phyloP scores from a whole-genome alignment of 352 stramenopile genomes.

The Aphanomyces invadans region DNA sequence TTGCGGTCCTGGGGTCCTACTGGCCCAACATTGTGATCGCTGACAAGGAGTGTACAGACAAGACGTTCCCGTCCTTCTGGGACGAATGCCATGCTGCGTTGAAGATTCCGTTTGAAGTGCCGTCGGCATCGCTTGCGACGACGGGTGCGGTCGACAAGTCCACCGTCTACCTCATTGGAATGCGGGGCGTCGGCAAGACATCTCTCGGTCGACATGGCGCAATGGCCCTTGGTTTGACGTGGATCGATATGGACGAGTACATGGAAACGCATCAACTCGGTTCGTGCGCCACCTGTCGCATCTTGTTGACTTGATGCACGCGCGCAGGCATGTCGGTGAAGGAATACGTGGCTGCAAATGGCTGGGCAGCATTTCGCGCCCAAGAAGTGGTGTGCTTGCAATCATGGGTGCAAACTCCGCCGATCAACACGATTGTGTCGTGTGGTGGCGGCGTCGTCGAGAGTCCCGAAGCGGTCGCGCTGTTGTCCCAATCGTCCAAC shows the following conservation, averaged over 20 bases:
- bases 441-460: constrained; percentile 81
- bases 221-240: constrained; percentile 37
- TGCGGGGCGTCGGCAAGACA: constrained; percentile 81
- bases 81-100: constrained; percentile 54
- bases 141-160: constrained; percentile 25
- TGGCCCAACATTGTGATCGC: constrained; percentile 90
- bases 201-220: constrained; percentile 58
- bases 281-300: not conserved
- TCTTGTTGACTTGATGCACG: not conserved
- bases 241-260: constrained; percentile 74
- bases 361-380: constrained; percentile 74
- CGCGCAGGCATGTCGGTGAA: constrained; percentile 42
- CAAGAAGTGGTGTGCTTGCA: constrained; percentile 53
- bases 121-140: not conserved
- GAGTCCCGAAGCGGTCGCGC: constrained; percentile 47
- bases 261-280: constrained; percentile 42
- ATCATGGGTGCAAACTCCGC: constrained; percentile 48
- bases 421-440: constrained; percentile 62
- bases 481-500: constrained; percentile 53
- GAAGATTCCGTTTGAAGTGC: not conserved
- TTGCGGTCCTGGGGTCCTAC: constrained; percentile 90
- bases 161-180: constrained; percentile 76
- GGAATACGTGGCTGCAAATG: constrained; percentile 54
- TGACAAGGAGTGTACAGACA: constrained; percentile 96
- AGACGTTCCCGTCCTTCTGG: constrained; percentile 98